Base-by-base conservation (phyloP, 495 filamentous ascomycete genomes). In the Talaromyces liani region DNA sequence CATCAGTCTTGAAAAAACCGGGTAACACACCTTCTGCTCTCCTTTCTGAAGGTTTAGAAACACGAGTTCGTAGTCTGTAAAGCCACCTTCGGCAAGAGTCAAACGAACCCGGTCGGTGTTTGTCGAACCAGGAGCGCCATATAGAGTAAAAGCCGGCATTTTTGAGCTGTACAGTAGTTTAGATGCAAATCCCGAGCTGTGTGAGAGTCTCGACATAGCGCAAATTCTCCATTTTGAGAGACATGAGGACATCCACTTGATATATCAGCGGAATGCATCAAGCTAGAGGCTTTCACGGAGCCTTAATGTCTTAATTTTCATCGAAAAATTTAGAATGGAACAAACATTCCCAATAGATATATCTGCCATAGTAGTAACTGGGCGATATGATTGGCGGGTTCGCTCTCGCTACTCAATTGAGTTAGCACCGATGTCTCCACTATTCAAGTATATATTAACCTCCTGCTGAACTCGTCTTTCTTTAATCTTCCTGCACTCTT, bases 221-320 rank as follows among this genome's bases (percentile, higher is more conserved):
- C 60, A 63, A 71, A 60, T 65, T 58, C 59, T 66, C 14, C 64
- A 58, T 56, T 69, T 66, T 56, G 59, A 65, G 64, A 68, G 60
- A 61, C 60, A 66, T 66, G 58, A 56, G 54, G 65, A 64, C 61
- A 65, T 49, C 59, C 58, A 70, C 66, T 65, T 53, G 24, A n/a
- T 70, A 66, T 70, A 65, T 69, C 66, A 65, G 63, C 55, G 27
- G 54, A 65, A 67, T 39, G 65, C 60, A 68, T 67, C 66, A 80
- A n/a, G 75, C 75, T 8, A 81, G 76, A 65, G 78, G 79, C 22
- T 69, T 83, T 61, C 77, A 82, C 63, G 67, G 14, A 68, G 53
- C 62, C 66, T 51, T 61, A 58, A 60, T 62, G 62, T 59, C 59
- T 65, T 63, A 56, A 65, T 36, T 69, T 63, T 49, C 56, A 63